Evolutionary conservation across 768 basidiomycete species (phyloP).

Genomic region (Hemileccinum rubropunctum): DNA sequence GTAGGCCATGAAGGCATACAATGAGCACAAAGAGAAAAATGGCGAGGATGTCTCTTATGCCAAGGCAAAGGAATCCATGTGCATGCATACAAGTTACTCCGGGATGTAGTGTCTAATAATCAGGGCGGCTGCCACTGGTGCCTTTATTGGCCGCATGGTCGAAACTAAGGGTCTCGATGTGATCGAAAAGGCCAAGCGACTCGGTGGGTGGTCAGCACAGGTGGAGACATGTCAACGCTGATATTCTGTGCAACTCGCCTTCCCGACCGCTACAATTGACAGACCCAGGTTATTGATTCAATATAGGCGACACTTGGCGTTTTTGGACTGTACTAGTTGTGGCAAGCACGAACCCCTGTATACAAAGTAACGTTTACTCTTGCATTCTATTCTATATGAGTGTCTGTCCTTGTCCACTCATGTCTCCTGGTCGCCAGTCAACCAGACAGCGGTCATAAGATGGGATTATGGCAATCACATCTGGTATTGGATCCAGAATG

Average conservation of each 20-base stretch:
- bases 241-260: constrained; percentile 12
- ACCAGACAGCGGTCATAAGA: constrained; percentile 81
- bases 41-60: constrained; percentile 51
- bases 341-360: constrained; percentile 5
- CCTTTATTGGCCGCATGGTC: constrained; percentile 48
- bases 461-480: constrained; percentile 87
- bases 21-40: constrained; percentile 47
- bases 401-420: neutral
- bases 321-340: neutral
- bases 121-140: constrained; percentile 56
- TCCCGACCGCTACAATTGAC: neutral
- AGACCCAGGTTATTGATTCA: neutral
- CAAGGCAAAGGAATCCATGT: constrained; percentile 48
- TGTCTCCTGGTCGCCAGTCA: constrained; percentile 43
- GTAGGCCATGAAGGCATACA: constrained; percentile 63
- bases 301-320: neutral
- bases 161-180: constrained; percentile 61
- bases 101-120: neutral
- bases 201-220: constrained; percentile 23
- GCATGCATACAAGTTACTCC: constrained; percentile 34
- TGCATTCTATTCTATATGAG: constrained; percentile 27
- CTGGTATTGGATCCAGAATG: constrained; percentile 86
- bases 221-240: neutral
- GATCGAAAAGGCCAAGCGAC: constrained; percentile 44
- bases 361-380: constrained; percentile 26